These are phyloP conservation scores for Pyricularia pennisetigena DNA, from an alignment of 2,329 filamentous ascomycete species.

Conservation along the genomic window DNA sequence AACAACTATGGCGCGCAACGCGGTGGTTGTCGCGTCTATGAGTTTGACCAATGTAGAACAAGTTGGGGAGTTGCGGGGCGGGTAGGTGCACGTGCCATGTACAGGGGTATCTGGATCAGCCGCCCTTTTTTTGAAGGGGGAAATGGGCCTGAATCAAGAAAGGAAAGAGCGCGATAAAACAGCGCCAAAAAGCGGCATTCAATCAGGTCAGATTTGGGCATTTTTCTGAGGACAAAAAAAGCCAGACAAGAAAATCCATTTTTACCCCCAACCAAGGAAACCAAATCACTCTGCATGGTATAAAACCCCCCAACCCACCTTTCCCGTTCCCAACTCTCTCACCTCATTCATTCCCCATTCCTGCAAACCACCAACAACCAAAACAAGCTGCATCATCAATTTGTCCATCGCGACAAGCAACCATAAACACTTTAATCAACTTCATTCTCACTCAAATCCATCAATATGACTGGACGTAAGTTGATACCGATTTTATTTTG, in stretches of 20 bases:
- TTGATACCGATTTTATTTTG: slow-evolving; percentile 14
- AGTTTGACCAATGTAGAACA: not conserved
- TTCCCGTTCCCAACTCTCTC: slow-evolving; percentile 7
- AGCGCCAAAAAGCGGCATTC: slow-evolving; percentile 10
- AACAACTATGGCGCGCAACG: not conserved
- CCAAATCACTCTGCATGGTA: slow-evolving; percentile 3
- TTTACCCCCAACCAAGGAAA: slow-evolving; percentile 1
- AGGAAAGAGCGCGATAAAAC: not conserved
- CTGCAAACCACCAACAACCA: slow-evolving; percentile 15
- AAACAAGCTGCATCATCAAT: slow-evolving; percentile 18
- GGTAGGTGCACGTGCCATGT: not conserved
- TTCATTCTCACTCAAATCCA: slow-evolving; percentile 20
- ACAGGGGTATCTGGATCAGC: not conserved
- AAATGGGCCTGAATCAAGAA: not conserved
- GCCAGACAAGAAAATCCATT: not conserved
- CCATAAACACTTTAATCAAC: slow-evolving; percentile 18
- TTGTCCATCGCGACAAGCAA: slow-evolving; percentile 21
- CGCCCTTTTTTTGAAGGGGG: not conserved
- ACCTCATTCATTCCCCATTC: slow-evolving; percentile 2
- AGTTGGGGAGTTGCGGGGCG: not conserved
- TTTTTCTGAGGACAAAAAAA: not conserved
- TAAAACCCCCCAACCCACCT: slow-evolving; percentile 5
- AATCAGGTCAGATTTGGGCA: not conserved
- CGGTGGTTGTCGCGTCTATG: not conserved
- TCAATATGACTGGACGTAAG: slow-evolving; percentile 68